Evolutionary conservation across 208 protist genomes (phyloP).

Genomic region (Leishmania tropica): DNA sequence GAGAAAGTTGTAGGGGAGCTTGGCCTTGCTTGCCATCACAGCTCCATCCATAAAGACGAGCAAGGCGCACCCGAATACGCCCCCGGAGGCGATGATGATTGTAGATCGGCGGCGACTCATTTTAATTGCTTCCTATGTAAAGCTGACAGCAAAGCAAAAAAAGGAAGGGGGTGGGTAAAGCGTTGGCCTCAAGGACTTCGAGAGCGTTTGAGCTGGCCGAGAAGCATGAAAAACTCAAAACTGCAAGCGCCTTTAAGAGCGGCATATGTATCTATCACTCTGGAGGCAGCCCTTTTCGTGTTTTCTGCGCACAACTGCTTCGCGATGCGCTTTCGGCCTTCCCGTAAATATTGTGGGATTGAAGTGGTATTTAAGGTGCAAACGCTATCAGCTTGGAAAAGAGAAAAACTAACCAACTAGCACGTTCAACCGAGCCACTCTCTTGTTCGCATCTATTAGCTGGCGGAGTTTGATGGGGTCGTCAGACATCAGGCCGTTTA

Average conservation of each 20-base stretch:
- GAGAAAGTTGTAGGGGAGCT: slow-evolving; percentile 65
- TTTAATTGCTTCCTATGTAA: not conserved
- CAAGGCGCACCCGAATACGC: slow-evolving; percentile 37
- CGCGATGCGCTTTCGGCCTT: not conserved
- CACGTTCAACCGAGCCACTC: not conserved
- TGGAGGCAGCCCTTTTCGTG: not conserved
- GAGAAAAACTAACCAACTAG: slow-evolving; percentile 4
- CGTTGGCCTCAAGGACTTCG: not conserved
- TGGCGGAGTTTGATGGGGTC: slow-evolving; percentile 39
- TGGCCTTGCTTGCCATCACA: slow-evolving; percentile 41
- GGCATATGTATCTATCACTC: not conserved
- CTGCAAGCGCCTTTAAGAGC: no score
- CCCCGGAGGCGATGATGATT: slow-evolving; percentile 36
- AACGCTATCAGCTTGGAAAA: not conserved
- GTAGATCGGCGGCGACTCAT: not conserved
- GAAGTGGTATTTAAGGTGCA: not conserved
- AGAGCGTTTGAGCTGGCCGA: not conserved
- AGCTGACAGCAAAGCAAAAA: slow-evolving; percentile 4
- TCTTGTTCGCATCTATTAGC: slow-evolving; percentile 13
- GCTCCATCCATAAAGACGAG: slow-evolving; percentile 67
- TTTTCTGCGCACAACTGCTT: not conserved
- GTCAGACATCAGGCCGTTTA: slow-evolving; percentile 83
- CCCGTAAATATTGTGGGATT: not conserved
- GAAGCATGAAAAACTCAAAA: not conserved
- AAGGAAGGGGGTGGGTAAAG: not conserved